Percentiles rank a stretch among this genome's conserved stretches.
These are phyloP conservation scores for Trametes gibbosa DNA, from an alignment of 768 basidiomycete species.

Conservation along the genomic window DNA sequence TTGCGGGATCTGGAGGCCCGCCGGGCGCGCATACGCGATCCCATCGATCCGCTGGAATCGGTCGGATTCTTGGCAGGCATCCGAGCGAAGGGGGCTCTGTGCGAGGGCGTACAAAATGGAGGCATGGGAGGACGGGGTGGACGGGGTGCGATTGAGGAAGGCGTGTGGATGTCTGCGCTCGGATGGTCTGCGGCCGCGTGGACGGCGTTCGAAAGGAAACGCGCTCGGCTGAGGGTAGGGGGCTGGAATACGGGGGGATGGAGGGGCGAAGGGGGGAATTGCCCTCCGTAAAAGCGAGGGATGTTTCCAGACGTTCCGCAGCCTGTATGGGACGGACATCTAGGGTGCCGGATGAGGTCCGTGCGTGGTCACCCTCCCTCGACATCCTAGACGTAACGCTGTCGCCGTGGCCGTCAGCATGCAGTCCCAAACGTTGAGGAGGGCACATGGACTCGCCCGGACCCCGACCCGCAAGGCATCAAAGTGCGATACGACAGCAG, in stretches of 20 bases:
- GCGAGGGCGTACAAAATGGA: too few relatives aligned
- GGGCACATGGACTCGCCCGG: not conserved
- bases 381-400: not conserved
- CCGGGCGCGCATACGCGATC: not conserved
- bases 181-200: too few relatives aligned
- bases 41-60: conserved; percentile 20
- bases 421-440: too few relatives aligned
- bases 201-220: too few relatives aligned
- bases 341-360: not conserved
- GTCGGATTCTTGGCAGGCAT: not conserved
- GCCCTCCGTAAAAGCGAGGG: too few relatives aligned
- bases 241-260: too few relatives aligned
- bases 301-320: too few relatives aligned
- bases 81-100: not conserved
- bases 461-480: not conserved
- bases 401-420: not conserved
- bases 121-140: too few relatives aligned
- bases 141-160: too few relatives aligned
- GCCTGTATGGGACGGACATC: not conserved
- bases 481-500: not conserved
- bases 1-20: not conserved
- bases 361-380: not conserved
- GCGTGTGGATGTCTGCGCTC: too few relatives aligned
- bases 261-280: not conserved
- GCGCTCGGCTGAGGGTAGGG: too few relatives aligned